A percentile compares a stretch with the other conserved stretches of the same genome.
phyloP scores from a whole-genome alignment of 805 yeast genomes.

The Pichia ethanolica region DNA sequence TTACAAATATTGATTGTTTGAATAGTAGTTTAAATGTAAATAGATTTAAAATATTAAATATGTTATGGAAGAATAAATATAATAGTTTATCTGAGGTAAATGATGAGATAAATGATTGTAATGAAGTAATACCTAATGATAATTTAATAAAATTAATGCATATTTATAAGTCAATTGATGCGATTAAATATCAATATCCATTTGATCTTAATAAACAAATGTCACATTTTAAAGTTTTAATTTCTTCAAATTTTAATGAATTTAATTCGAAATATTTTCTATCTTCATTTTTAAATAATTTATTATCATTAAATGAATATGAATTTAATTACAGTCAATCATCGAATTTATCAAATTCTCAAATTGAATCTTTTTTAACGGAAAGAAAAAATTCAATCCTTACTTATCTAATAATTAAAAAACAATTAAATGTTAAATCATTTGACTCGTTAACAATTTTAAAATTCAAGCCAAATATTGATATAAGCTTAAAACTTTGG shows the following conservation, averaged over 20 bases:
- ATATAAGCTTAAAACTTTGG: not conserved
- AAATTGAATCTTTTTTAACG: not conserved
- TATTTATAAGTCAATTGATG: constrained; percentile 3
- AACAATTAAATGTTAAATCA: not conserved
- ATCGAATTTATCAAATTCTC: not conserved
- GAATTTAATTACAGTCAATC: not conserved
- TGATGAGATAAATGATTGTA: constrained; percentile 1
- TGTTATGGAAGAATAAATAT: constrained; percentile 3
- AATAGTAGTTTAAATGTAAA: not conserved
- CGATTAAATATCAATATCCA: not conserved
- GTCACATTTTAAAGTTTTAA: not conserved
- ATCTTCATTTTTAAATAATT: not conserved
- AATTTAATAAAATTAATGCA: not conserved
- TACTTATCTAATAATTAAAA: not conserved
- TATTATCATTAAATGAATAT: not conserved
- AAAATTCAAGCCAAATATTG: not conserved
- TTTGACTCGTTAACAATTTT: not conserved
- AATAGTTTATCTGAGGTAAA: not conserved
- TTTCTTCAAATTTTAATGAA: too few species aligned
- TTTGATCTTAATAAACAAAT: not conserved
- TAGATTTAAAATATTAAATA: constrained; percentile 6
- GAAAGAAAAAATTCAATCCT: not conserved
- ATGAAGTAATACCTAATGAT: not conserved
- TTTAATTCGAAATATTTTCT: not conserved
- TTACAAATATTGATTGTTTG: constrained; percentile 11